Percentiles rank a stretch among this genome's conserved stretches.
phyloP scores from a whole-genome alignment of 1,139 yeast genomes.

The Suhomyces bolitotheri region DNA sequence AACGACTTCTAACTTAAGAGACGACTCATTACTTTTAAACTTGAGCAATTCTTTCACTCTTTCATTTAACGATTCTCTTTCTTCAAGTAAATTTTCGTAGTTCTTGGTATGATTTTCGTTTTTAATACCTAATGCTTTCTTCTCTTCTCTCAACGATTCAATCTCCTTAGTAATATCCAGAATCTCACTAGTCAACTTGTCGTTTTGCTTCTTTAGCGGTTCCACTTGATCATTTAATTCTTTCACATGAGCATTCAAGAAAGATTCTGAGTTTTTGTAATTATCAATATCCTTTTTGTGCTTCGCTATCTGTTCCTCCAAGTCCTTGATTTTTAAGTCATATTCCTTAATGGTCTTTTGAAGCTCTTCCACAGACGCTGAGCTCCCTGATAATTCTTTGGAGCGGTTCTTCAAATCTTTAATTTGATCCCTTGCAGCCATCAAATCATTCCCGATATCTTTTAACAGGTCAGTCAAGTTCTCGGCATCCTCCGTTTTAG shows the following conservation, averaged over 20 bases:
- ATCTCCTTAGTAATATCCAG: conserved; percentile 22
- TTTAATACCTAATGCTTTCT: conserved; percentile 13
- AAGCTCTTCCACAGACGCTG: background rate
- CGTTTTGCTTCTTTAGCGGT: conserved; percentile 11
- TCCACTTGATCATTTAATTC: conserved; percentile 5
- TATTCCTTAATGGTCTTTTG: conserved; percentile 10
- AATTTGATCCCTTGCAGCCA: conserved; percentile 49
- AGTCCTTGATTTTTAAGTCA: conserved; percentile 8
- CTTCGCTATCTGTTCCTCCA: conserved; percentile 11
- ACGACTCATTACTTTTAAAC: conserved; percentile 39
- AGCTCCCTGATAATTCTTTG: conserved; percentile 1
- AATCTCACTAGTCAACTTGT: conserved; percentile 11
- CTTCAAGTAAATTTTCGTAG: conserved; percentile 23
- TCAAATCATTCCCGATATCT: conserved; percentile 75
- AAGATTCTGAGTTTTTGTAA: conserved; percentile 2
- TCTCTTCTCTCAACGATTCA: conserved; percentile 17
- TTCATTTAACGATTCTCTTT: conserved; percentile 28
- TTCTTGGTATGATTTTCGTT: conserved; percentile 20
- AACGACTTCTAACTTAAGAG: conserved; percentile 44
- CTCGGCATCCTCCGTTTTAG: conserved; percentile 54
- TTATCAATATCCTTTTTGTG: conserved; percentile 5
- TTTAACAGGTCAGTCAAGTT: conserved; percentile 68
- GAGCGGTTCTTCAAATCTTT: conserved; percentile 22
- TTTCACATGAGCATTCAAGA: background rate
- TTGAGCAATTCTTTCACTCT: conserved; percentile 35